phyloP scores from a whole-genome alignment of 257 asterid species.

The Capsicum rhomboideum region DNA sequence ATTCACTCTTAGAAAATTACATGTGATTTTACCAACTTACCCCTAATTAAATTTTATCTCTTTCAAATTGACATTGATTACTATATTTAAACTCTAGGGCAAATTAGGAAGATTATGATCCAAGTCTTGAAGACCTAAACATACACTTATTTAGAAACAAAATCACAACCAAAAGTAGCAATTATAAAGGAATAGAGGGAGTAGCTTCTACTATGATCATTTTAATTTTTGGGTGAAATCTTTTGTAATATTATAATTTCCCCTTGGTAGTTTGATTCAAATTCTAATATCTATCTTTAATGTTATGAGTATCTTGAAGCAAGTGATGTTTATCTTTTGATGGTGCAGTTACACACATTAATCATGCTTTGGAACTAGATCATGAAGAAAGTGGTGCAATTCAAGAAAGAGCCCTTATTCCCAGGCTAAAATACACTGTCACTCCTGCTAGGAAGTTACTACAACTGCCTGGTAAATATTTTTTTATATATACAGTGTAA shows the following conservation, averaged over 20 bases:
- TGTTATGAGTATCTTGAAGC: neutral
- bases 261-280: neutral
- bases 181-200: too few species aligned
- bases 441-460: conserved; percentile 23
- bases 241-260: neutral
- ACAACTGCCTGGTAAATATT: conserved; percentile 4
- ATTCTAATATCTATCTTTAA: neutral
- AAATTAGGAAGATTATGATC: too few species aligned
- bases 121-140: too few species aligned
- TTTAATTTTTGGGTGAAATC: neutral
- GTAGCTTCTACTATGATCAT: neutral
- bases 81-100: too few species aligned
- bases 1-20: too few species aligned
- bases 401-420: conserved; percentile 13
- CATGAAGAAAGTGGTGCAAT: conserved; percentile 12
- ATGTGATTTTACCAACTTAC: too few species aligned
- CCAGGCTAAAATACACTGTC: conserved; percentile 16
- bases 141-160: too few species aligned
- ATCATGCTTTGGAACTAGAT: conserved; percentile 34
- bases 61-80: too few species aligned
- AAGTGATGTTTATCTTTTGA: neutral
- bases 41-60: too few species aligned
- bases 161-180: too few species aligned
- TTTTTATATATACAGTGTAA: neutral
- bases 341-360: conserved; percentile 23